Evolutionary conservation across 2,329 filamentous ascomycete species (phyloP), one percentile per base, ranked within the genome.

Genomic region (Epichloe glyceriae): DNA sequence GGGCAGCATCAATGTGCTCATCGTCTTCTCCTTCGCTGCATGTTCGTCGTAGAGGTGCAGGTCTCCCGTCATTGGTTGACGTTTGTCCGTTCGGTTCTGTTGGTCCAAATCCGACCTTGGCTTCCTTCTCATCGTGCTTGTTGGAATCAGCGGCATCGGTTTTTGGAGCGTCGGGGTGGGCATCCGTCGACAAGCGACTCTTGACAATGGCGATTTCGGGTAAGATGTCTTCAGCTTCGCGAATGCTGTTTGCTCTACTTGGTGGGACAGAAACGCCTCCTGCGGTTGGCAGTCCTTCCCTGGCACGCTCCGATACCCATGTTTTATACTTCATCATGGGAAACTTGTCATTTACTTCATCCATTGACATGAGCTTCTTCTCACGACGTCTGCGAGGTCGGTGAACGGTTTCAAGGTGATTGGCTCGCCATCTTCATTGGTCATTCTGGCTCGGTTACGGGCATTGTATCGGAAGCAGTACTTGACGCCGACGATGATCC

Each of bases 401-500:
- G 52, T 88, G 87, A 78, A 97, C 89, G 52, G 84, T 79, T 52
- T 90, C 56, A 98, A 73, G 55, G 89, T 89, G 62, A 98, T 94
- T 15, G 86, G 87, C 55, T 96, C 90, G 64, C 86, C 86, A 58
- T 90, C 86, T 60, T 89, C 86, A 57, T 74, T 86, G 72, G 70
- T 78, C 72, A 88, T 82, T 61, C 88, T 72, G 54, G 84, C 82
- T 48, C 93, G 85, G 64, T 94, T 94, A 53, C 93, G 85, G 59
- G 93, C 90, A 68, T 97, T 97, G 68, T 98, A 97, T 60, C 93
- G 80, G 70, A 98, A 98, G 71, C 93, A 98, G 69, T 98, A 98
- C 72, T 98, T 98, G 54, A 98, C 93, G 59, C 93, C 93, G 54
- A 98, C 93, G 60, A 98, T 98, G 62, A 98, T 98, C 93, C 93